These are phyloP conservation scores for Hydrangea macrophylla DNA, from an alignment of 148 eudicot genomes.

Conservation along the genomic window DNA sequence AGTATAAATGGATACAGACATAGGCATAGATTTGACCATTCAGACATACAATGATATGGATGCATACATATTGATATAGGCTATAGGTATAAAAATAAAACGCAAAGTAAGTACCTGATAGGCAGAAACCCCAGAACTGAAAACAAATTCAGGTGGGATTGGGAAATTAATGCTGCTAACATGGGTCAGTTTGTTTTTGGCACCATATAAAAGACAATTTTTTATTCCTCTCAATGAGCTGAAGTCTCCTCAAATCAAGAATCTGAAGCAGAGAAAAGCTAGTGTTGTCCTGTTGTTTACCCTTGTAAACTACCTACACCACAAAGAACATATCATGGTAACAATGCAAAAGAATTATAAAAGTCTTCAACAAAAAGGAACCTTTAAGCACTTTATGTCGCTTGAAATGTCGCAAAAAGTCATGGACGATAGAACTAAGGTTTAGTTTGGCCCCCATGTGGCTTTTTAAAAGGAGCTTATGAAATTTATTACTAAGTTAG, in stretches of 20 bases:
- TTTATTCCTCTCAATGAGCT: constrained; percentile 37
- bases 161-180: constrained; percentile 32
- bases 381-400: too few relatives aligned
- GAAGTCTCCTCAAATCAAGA: constrained; percentile 54
- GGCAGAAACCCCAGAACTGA: constrained; percentile 42
- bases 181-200: constrained; percentile 23
- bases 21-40: too few relatives aligned
- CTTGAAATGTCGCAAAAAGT: too few relatives aligned
- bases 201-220: constrained; percentile 21
- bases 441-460: too few relatives aligned
- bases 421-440: too few relatives aligned
- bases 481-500: too few relatives aligned
- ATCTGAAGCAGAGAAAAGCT: constrained; percentile 57
- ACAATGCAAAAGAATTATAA: too few relatives aligned
- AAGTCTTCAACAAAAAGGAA: background rate
- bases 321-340: background rate
- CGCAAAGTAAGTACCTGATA: constrained; percentile 27
- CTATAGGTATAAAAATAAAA: background rate
- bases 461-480: too few relatives aligned
- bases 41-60: too few relatives aligned
- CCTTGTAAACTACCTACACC: constrained; percentile 25
- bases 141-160: constrained; percentile 29
- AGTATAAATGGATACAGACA: background rate
- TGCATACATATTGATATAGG: background rate
- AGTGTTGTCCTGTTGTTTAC: constrained; percentile 27